A percentile compares a stretch with the other conserved stretches of the same genome.
Conservation (phyloP, 805 yeast species). For the Starmerella floricola region DNA sequence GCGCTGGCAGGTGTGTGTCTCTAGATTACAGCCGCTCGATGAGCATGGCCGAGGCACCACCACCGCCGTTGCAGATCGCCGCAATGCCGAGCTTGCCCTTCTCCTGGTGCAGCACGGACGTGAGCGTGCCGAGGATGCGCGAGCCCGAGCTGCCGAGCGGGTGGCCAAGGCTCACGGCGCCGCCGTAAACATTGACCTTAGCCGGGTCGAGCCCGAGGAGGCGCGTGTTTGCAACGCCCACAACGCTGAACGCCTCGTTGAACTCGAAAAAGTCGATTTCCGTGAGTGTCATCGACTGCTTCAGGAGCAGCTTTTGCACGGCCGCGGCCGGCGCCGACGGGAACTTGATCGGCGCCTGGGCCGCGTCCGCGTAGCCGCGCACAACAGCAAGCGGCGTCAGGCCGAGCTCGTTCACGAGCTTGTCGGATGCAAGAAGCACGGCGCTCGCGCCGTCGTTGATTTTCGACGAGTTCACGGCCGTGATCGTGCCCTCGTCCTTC, state of each 20-base stretch:
- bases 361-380: constrained; percentile 97
- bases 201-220: constrained; percentile 46
- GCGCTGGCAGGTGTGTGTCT: no score
- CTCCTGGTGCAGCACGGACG: constrained; percentile 73
- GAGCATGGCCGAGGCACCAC: constrained; percentile 92
- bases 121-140: constrained; percentile 76
- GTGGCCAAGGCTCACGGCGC: constrained; percentile 93
- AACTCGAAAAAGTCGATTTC: constrained; percentile 86
- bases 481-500: constrained; percentile 90
- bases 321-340: constrained; percentile 93
- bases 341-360: constrained; percentile 85
- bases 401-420: constrained; percentile 69
- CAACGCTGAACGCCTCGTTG: constrained; percentile 96
- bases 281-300: constrained; percentile 40
- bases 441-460: constrained; percentile 98
- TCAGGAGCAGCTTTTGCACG: constrained; percentile 73
- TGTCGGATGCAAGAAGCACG: constrained; percentile 70
- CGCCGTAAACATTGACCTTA: constrained; percentile 84
- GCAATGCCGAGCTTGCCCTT: constrained; percentile 82
- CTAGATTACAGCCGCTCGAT: constrained; percentile 50
- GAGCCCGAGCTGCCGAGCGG: constrained; percentile 97
- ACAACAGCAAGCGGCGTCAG: constrained; percentile 82
- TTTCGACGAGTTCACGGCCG: constrained; percentile 95
- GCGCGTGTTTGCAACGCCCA: constrained; percentile 80
- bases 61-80: constrained; percentile 98